A percentile compares a stretch with the other conserved stretches of the same genome.
These are phyloP conservation scores for Lecanoromycetidae sp. DNA, from an alignment of 2,329 filamentous ascomycete species.

Conservation along the genomic window DNA sequence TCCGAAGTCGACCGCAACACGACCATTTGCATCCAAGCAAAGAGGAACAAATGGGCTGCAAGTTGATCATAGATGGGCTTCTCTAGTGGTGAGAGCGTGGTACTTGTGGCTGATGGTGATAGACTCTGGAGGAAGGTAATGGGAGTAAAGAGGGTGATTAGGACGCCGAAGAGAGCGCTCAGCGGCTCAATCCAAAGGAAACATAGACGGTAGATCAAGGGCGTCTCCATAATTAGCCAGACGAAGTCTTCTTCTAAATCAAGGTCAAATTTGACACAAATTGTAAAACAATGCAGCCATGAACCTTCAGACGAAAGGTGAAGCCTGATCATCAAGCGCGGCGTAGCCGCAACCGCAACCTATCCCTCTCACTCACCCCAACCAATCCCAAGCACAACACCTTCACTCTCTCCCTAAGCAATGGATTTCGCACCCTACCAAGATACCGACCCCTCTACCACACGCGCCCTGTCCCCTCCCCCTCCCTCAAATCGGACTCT, in stretches of 20 bases:
- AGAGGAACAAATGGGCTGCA: slow-evolving; percentile 64
- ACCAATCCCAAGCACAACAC: neutral
- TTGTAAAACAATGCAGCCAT: no score
- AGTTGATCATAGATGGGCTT: slow-evolving; percentile 62
- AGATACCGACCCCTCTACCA: slow-evolving; percentile 74
- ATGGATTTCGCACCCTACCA: slow-evolving; percentile 98
- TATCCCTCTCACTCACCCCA: neutral
- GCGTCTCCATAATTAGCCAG: slow-evolving; percentile 1
- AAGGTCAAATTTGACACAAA: no score
- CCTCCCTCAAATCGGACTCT: slow-evolving; percentile 44
- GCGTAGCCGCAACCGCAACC: no score
- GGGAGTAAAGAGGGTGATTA: slow-evolving; percentile 40
- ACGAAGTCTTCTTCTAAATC: no score
- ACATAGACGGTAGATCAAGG: slow-evolving; percentile 51
- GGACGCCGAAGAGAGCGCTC: slow-evolving; percentile 41
- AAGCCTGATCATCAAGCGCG: no score
- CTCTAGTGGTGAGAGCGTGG: slow-evolving; percentile 38
- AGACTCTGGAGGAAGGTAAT: slow-evolving; percentile 52
- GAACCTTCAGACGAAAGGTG: no score
- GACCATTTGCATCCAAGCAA: slow-evolving; percentile 63
- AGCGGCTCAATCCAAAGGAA: slow-evolving; percentile 61
- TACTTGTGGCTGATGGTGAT: slow-evolving; percentile 39
- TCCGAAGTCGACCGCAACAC: slow-evolving; percentile 61
- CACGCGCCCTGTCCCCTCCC: slow-evolving; percentile 66
- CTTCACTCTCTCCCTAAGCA: slow-evolving; percentile 17